Evolutionary conservation across 305 asterid species (phyloP), one percentile per base, ranked within the genome.

Genomic region (Lippia alba): DNA sequence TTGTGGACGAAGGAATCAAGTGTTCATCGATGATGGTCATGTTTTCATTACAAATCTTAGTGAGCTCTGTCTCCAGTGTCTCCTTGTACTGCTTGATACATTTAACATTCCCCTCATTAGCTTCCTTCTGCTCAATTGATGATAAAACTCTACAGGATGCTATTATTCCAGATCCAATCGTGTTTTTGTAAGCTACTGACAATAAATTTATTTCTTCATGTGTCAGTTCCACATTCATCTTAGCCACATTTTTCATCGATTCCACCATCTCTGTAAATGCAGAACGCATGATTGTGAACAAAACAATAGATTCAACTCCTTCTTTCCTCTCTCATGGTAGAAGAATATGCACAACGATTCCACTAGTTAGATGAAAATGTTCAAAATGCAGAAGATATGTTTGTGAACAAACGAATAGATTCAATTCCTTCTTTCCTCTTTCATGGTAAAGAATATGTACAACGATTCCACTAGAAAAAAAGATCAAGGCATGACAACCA

Each of bases 121-220:
- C 97, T 77, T 90, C 96, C 78, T 91, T 88, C 81, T 84, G 93
- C 83, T 89, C 96, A 57, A 89, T 89, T 1, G 96, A 89, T 64
- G 97, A 89, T 61, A 91, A 74, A 79, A 91, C 89, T 85, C 97
- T 85, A 96, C 97, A 91, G 0, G 97, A 84, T 32, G 97, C 97
- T 76, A 96, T 86, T 57, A n/a, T n/a, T n/a, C 91, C 82, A 41
- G 96, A 86, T 49, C 97, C 97, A 24, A 91, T 84, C 75, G 89
- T 93, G 62, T 91, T 91, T 84, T 91, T 91, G 85, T 87, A 91
- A 18, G 92, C 97, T 30, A 91, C 97, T 12, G 96, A 91, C 8
- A 91, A 87, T 76, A 91, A 79, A 81, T 89, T 91, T 83, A 96
- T 86, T 84, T 89, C 97, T 80, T 91, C 97, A n/a, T 87, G 82